phyloP scores from a whole-genome alignment of 495 filamentous ascomycete species.

The Hypoxylon crocopeplum region DNA sequence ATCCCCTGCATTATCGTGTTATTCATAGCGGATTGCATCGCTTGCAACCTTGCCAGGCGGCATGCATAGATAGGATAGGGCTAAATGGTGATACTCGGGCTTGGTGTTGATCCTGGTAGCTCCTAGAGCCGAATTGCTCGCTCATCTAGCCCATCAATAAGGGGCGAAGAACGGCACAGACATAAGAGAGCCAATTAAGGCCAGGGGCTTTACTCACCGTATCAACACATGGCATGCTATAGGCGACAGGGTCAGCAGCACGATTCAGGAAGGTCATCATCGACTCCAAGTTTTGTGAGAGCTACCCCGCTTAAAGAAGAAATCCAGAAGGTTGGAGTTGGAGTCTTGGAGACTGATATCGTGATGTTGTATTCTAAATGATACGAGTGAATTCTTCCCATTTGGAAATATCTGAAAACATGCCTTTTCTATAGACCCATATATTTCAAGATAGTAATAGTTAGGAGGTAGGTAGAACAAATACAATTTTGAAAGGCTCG shows the following conservation, averaged over 20 bases:
- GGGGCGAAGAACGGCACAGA: neutral
- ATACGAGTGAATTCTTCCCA: no score
- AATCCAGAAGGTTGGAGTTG: constrained; percentile 11
- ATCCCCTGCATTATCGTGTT: constrained; percentile 19
- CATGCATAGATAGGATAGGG: constrained; percentile 16
- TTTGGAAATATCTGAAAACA: no score
- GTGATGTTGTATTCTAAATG: no score
- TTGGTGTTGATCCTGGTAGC: neutral
- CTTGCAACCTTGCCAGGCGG: constrained; percentile 1
- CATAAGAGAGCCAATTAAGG: no score
- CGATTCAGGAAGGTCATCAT: constrained; percentile 25
- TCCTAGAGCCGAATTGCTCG: neutral
- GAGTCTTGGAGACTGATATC: constrained; percentile 16
- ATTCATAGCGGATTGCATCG: constrained; percentile 5
- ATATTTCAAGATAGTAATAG: no score
- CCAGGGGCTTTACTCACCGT: neutral
- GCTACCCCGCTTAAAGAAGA: constrained; percentile 15
- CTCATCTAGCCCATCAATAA: no score
- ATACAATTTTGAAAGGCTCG: neutral
- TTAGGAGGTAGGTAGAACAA: neutral
- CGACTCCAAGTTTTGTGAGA: neutral
- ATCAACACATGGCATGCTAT: constrained; percentile 5
- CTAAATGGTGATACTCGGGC: neutral
- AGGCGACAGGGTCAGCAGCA: neutral
- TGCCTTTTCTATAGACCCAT: no score